Evolutionary conservation across 345 rosid species (phyloP), one percentile per base, ranked within the genome.

Genomic region (Passiflora organensis): DNA sequence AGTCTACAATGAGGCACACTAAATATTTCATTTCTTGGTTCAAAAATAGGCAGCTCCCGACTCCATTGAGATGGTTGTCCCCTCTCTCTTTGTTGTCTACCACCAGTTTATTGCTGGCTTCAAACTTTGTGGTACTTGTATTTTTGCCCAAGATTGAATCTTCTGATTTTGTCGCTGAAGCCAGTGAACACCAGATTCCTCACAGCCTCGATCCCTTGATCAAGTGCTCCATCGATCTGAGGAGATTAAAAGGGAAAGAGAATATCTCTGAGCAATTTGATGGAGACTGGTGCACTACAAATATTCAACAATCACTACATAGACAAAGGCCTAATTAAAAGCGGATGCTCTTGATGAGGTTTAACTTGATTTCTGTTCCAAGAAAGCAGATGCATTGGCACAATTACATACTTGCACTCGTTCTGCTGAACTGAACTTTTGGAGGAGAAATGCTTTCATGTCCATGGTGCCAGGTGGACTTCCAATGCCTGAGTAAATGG

Each of bases 381-480:
- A n/a, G 5, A 28, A 28, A 28, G 34, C 3, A 8, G 34, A 8
- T 2, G 8, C 34, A 3, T 28, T 28, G 34, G 34, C 34, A 50
- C 34, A 45, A 19, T 22, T 38, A 22, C 32, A 10, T 74, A 85
- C 95, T 77, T 87, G 93, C 53, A 71, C 66, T 56, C 74, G 76
- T 75, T 91, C 96, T 23, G 43, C 67, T 9, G 78, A 44, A 61
- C 95, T 91, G 64, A 91, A 88, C 60, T 84, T 83, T 68, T 85
- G 96, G 38, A 91, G 74, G 62, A 85, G 96, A 67, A 75, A 91
- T 63, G 98, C 96, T 75, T 76, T 88, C 85, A 85, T 73, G 77
- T 91, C 96, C 93, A 91, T 91, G 39, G 67, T 71, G 47, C 95
- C 98, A 9, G 96, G 96, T 58, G 96, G 90, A 55, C 82, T 84